A percentile compares a stretch with the other conserved stretches of the same genome.
Conservation (phyloP, 345 rosid genomes). For the Rhodamnia argentea region DNA sequence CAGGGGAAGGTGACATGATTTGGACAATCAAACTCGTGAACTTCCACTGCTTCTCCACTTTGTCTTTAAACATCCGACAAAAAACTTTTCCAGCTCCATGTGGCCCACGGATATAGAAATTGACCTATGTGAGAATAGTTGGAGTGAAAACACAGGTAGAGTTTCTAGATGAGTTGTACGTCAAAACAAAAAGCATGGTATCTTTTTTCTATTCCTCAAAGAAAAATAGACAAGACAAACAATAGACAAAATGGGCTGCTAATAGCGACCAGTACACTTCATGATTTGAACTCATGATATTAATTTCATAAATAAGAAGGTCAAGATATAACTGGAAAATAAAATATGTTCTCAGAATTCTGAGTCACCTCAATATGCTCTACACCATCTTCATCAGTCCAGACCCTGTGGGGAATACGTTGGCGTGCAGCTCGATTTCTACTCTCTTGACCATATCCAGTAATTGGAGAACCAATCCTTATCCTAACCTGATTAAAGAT, state of each 20-base stretch:
- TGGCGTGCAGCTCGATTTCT: constrained; percentile 97
- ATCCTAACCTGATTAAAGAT: constrained; percentile 57
- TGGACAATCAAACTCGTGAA: constrained; percentile 79
- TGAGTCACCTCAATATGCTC: constrained; percentile 71
- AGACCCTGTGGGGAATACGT: constrained; percentile 67
- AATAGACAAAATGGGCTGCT: neutral
- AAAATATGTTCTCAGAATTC: neutral
- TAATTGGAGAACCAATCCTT: constrained; percentile 94
- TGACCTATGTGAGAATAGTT: constrained; percentile 29
- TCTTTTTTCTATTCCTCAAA: neutral
- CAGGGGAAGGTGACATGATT: constrained; percentile 53
- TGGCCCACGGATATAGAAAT: constrained; percentile 81
- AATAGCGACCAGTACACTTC: neutral
- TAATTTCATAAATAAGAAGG: neutral
- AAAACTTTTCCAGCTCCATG: constrained; percentile 92
- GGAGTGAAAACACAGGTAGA: neutral
- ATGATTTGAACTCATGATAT: neutral
- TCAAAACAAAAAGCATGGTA: neutral
- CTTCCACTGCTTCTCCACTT: constrained; percentile 75
- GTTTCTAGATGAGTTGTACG: neutral
- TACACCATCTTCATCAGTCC: constrained; percentile 89
- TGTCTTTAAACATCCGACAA: constrained; percentile 88
- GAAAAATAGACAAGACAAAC: neutral
- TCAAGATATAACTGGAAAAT: neutral
- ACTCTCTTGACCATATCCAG: constrained; percentile 94